A percentile compares a stretch with the other conserved stretches of the same genome.
Conservation (phyloP, 805 yeast species). For the Ogataea salicorniae region DNA sequence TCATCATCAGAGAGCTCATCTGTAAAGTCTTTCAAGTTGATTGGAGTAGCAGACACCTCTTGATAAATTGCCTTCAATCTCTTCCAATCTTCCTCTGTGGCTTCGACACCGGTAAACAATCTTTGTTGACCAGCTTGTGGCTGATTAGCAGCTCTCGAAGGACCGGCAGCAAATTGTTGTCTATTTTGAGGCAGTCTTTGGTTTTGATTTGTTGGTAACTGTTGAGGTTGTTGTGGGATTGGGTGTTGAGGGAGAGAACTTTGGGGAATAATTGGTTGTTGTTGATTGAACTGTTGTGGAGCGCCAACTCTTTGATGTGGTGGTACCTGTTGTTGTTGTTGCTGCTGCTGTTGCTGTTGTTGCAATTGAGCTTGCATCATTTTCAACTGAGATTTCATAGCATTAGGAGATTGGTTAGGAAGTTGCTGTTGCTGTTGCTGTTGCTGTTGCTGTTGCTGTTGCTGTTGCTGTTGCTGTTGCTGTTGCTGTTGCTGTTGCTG, state of each 20-base stretch:
- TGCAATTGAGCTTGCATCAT: slow-evolving; percentile 22
- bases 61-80: slow-evolving; percentile 58
- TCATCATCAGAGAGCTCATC: slow-evolving; percentile 56
- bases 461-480: slow-evolving; percentile 12
- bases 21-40: slow-evolving; percentile 63
- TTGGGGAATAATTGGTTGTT: slow-evolving; percentile 5
- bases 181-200: slow-evolving; percentile 19
- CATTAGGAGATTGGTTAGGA: slow-evolving; percentile 11
- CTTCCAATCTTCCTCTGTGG: slow-evolving; percentile 59
- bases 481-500: slow-evolving; percentile 10
- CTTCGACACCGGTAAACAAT: slow-evolving; percentile 28
- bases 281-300: slow-evolving; percentile 7
- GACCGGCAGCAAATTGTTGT: slow-evolving; percentile 13
- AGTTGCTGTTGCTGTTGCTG: slow-evolving; percentile 2
- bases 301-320: not conserved
- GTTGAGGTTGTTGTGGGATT: slow-evolving; percentile 17
- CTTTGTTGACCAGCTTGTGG: slow-evolving; percentile 11
- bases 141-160: slow-evolving; percentile 5
- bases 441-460: slow-evolving; percentile 6
- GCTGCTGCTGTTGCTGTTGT: slow-evolving; percentile 27
- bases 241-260: slow-evolving; percentile 10
- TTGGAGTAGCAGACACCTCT: slow-evolving; percentile 64
- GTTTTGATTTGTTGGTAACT: slow-evolving; percentile 31
- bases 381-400: slow-evolving; percentile 12
- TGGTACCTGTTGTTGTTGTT: slow-evolving; percentile 9